phyloP scores from a whole-genome alignment of 2,329 filamentous ascomycete species.

The Zymoseptoria passerinii region DNA sequence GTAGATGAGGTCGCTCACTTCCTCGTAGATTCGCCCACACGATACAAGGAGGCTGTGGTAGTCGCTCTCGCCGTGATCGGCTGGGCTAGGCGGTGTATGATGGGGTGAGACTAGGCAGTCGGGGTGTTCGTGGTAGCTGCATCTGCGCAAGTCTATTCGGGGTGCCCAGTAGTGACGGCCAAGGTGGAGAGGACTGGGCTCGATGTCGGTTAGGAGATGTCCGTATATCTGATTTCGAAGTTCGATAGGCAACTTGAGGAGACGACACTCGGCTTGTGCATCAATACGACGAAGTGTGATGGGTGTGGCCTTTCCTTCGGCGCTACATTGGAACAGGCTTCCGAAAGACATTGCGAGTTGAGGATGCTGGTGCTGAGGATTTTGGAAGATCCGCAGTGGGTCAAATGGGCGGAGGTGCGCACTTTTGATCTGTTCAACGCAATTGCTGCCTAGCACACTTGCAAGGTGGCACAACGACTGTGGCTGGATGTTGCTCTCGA shows the following conservation, averaged over 20 bases:
- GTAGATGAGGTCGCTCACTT: conserved; percentile 4
- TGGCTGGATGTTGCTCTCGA: no score
- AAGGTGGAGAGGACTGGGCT: not conserved
- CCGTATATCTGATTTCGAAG: not conserved
- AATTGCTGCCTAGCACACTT: not conserved
- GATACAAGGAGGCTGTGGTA: not conserved
- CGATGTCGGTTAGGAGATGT: not conserved
- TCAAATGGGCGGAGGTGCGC: not conserved
- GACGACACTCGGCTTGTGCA: not conserved
- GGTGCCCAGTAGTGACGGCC: not conserved
- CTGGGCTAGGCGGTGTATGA: not conserved
- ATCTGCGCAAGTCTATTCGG: not conserved
- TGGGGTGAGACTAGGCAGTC: not conserved
- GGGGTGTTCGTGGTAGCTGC: not conserved
- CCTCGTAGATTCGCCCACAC: conserved; percentile 3
- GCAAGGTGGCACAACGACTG: not conserved
- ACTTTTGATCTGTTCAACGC: not conserved
- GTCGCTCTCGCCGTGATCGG: not conserved
- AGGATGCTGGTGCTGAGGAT: not conserved
- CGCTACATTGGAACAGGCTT: not conserved
- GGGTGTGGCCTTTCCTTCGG: not conserved
- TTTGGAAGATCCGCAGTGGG: not conserved
- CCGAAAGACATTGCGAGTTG: not conserved
- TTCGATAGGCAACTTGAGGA: not conserved
- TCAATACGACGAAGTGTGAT: not conserved